Conservation (phyloP, 768 basidiomycete species). For the Mycena vitilis region DNA sequence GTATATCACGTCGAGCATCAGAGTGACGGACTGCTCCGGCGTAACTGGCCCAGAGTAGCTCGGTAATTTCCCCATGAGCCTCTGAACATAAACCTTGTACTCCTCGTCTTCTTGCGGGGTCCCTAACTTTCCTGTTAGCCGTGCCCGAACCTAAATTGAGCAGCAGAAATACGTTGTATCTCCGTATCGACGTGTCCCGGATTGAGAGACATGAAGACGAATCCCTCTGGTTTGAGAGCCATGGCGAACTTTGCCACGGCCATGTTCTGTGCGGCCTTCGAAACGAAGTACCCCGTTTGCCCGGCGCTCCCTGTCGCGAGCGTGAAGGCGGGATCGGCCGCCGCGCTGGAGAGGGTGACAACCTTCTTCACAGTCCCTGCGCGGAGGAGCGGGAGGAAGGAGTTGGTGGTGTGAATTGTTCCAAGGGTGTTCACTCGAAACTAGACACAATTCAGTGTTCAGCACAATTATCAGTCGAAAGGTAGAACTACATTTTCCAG, state of each 20-base stretch:
- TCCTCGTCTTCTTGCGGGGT: not conserved
- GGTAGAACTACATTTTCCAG: constrained; percentile 4
- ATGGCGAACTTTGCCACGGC: constrained; percentile 50
- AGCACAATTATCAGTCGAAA: not conserved
- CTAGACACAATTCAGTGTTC: not conserved
- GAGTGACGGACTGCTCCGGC: constrained; percentile 11
- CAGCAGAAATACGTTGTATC: not conserved
- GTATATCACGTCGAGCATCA: constrained; percentile 22
- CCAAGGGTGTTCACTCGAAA: constrained; percentile 11
- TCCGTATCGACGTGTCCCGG: constrained; percentile 52
- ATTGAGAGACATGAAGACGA: constrained; percentile 51
- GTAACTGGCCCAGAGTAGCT: constrained; percentile 21
- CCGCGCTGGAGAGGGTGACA: constrained; percentile 45
- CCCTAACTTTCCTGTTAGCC: not conserved
- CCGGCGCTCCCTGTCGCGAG: constrained; percentile 23
- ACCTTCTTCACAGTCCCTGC: constrained; percentile 48
- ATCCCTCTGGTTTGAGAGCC: constrained; percentile 45
- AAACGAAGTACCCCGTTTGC: constrained; percentile 45
- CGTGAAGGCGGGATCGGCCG: constrained; percentile 43
- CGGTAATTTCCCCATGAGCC: not conserved
- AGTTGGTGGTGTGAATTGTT: constrained; percentile 15
- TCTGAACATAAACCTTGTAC: not conserved
- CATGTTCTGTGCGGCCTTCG: constrained; percentile 53
- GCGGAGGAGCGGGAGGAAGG: constrained; percentile 27
- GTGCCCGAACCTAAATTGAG: not conserved